Base-by-base conservation (phyloP, 2,329 filamentous ascomycete species). In the Fusarium pseudoanthophilum region DNA sequence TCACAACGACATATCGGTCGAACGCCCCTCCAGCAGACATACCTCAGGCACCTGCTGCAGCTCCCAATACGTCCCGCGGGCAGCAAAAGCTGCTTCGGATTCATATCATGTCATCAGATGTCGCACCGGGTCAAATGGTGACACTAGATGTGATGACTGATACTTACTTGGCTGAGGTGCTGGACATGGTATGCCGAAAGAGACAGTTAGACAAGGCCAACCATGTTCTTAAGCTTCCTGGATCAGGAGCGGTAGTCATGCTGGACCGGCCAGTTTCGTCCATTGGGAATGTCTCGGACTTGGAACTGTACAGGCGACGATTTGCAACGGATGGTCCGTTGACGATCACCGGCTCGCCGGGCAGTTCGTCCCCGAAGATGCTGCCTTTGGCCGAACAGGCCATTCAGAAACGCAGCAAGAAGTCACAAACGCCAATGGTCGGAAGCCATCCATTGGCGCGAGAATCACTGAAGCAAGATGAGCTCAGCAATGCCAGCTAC, bases 161-260 rank as follows among this genome's bases (percentile, higher is more conserved):
- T 75, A 95, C 92, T 36, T 96, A 95, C 79, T 89, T 96, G 49
- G 93, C 92, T 48, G 93, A 96, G 80, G 90, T 96, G 34, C 90
- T 95, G 58, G 93, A 95, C 78, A 87, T 91, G 73, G 91, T 93
- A 5, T 96, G 93, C 80, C 89, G 91, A 46, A 93, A 93, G 81
- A 87, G 94, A 48, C 90, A 93, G 65, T 85, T 96, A 1, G 94
- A 96, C 80, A 94, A 95, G 83, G 92, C 88, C 24, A 90, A 92
- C 64, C 93, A 94, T 79, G 92, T 95, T 10, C 87, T 97, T 71
- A 95, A 94, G 81, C 87, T 95, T 16, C 91, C 91, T 1, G 90
- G 90, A 20, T 93, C 92, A 5, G 92, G 92, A 21, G 92, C 91
- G 4, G 89, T 95, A 18, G 93, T 93, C 36, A 89, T 93, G 62